Percentiles rank a stretch among this genome's conserved stretches.
Evolutionary conservation across 805 yeast species (phyloP).

Genomic region (Candida succiphila): DNA sequence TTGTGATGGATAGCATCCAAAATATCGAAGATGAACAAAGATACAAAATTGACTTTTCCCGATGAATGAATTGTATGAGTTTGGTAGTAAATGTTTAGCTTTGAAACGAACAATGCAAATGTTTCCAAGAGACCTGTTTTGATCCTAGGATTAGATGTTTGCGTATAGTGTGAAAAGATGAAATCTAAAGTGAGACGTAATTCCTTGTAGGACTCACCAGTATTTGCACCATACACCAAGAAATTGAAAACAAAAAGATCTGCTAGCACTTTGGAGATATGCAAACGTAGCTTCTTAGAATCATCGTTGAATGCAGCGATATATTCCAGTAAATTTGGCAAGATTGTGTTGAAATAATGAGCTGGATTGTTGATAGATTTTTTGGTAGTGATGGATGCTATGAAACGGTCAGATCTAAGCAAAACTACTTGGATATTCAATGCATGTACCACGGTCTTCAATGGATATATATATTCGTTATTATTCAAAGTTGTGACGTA

Average conservation of each 20-base stretch:
- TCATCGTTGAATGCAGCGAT: slow-evolving; percentile 17
- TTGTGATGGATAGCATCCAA: slow-evolving; percentile 13
- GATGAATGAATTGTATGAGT: slow-evolving; percentile 16
- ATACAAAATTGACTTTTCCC: slow-evolving; percentile 19
- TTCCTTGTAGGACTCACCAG: slow-evolving; percentile 13
- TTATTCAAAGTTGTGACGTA: slow-evolving; percentile 11
- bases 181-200: slow-evolving; percentile 15
- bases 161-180: slow-evolving; percentile 12
- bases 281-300: slow-evolving; percentile 18
- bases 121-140: slow-evolving; percentile 19
- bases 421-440: slow-evolving; percentile 17
- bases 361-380: slow-evolving; percentile 11
- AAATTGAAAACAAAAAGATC: slow-evolving; percentile 22
- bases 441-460: slow-evolving; percentile 18
- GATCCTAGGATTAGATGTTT: slow-evolving; percentile 7
- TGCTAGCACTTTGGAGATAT: slow-evolving; percentile 19
- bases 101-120: slow-evolving; percentile 19
- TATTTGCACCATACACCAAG: slow-evolving; percentile 18
- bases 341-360: slow-evolving; percentile 14
- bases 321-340: slow-evolving; percentile 9
- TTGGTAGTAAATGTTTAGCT: slow-evolving; percentile 20
- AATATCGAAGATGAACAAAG: slow-evolving; percentile 17
- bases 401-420: slow-evolving; percentile 22
- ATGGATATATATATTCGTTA: slow-evolving; percentile 17
- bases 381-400: slow-evolving; percentile 13